Conservation (phyloP, 2,329 filamentous ascomycete species). For the Emmonsiellopsis sp. region DNA sequence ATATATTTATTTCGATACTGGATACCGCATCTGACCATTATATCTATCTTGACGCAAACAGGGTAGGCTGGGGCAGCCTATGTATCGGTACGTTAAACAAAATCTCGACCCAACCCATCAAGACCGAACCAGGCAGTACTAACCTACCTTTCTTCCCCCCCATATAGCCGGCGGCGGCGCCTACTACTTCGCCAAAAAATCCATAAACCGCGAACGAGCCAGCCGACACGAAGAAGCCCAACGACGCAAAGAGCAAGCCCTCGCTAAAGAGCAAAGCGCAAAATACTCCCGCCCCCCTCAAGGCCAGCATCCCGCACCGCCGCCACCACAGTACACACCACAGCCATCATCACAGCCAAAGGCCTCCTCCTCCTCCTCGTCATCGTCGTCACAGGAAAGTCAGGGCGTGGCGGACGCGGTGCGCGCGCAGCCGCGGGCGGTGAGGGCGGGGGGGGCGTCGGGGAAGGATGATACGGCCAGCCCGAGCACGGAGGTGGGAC, state of each 20-base stretch:
- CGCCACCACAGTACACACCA: background rate
- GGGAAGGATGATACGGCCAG: slow-evolving; percentile 48
- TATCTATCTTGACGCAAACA: slow-evolving; percentile 27
- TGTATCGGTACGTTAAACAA: slow-evolving; percentile 58
- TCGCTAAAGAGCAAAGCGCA: slow-evolving; percentile 10
- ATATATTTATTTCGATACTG: background rate
- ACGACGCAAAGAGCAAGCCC: slow-evolving; percentile 20
- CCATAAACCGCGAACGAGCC: slow-evolving; percentile 83
- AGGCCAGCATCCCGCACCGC: background rate
- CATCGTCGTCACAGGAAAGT: slow-evolving; percentile 15
- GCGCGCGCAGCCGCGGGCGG: slow-evolving; percentile 14
- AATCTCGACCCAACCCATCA: background rate
- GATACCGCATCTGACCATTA: slow-evolving; percentile 11
- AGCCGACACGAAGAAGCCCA: slow-evolving; percentile 55
- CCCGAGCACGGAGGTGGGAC: slow-evolving; percentile 63
- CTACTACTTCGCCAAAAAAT: slow-evolving; percentile 91
- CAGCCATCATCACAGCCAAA: background rate
- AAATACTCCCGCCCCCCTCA: slow-evolving; percentile 11
- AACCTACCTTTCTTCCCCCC: background rate
- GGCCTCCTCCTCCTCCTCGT: slow-evolving; percentile 12
- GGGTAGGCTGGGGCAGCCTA: slow-evolving; percentile 86
- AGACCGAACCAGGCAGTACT: background rate
- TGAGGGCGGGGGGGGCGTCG: slow-evolving; percentile 16
- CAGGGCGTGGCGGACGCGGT: background rate
- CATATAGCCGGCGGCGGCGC: slow-evolving; percentile 70